Conservation (phyloP, 352 stramenopile species). For the Globisporangium nunn region DNA sequence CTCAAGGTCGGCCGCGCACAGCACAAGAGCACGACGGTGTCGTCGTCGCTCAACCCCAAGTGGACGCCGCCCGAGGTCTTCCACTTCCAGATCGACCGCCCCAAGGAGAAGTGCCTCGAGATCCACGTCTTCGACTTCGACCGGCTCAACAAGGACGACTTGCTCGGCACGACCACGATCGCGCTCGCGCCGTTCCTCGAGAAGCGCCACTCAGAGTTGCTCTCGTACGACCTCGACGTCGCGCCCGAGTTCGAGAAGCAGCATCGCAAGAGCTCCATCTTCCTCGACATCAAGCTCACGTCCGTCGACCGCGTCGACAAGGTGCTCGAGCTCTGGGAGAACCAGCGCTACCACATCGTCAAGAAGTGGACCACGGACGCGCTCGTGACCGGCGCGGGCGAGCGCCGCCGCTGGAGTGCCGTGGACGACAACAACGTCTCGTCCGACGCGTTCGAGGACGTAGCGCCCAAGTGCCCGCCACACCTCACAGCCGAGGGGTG, state of each 20-base stretch:
- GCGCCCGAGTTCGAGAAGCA: slow-evolving; percentile 48
- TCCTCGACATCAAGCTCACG: slow-evolving; percentile 49
- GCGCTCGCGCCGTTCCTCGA: slow-evolving; percentile 47
- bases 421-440: slow-evolving; percentile 51
- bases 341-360: slow-evolving; percentile 72
- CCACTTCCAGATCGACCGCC: slow-evolving; percentile 57
- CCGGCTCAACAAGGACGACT: slow-evolving; percentile 50
- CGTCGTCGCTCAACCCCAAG: slow-evolving; percentile 37
- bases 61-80: slow-evolving; percentile 56
- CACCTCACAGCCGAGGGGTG: slow-evolving; percentile 58
- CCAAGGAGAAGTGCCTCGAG: slow-evolving; percentile 46
- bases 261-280: slow-evolving; percentile 47
- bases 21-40: slow-evolving; percentile 48
- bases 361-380: slow-evolving; percentile 71
- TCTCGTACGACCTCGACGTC: slow-evolving; percentile 54
- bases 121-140: slow-evolving; percentile 64
- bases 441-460: slow-evolving; percentile 59
- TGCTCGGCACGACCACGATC: slow-evolving; percentile 41
- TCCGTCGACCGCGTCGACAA: slow-evolving; percentile 46
- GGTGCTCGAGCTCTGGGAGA: slow-evolving; percentile 79
- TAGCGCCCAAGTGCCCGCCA: slow-evolving; percentile 51
- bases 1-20: slow-evolving; percentile 42
- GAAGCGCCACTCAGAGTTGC: slow-evolving; percentile 32
- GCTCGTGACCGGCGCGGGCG: slow-evolving; percentile 33
- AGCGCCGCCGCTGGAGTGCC: slow-evolving; percentile 69